Evolutionary conservation across 1,284 basidiomycete genomes (phyloP).

Genomic region (Cryptococcus depauperatus): DNA sequence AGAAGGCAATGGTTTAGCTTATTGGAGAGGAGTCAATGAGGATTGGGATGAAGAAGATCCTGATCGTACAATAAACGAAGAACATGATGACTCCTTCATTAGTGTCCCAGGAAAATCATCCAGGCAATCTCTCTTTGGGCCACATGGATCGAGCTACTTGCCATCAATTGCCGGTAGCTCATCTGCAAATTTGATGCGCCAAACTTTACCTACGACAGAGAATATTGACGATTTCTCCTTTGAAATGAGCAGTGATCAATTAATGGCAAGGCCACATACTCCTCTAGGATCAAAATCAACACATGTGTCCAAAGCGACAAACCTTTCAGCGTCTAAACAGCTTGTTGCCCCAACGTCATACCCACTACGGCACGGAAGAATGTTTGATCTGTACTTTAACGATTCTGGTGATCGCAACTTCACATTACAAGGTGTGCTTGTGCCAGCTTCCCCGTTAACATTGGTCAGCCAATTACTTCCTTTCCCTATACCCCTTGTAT

Average conservation of each 20-base stretch:
- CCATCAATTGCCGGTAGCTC: not conserved
- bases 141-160: not conserved
- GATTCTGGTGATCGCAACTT: constrained; percentile 7
- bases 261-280: constrained; percentile 2
- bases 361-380: constrained; percentile 2
- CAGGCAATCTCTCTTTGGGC: constrained; percentile 3
- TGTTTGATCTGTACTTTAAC: constrained; percentile 25
- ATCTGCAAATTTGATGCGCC: constrained; percentile 23
- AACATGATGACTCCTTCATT: constrained; percentile 26
- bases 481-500: constrained; percentile 21
- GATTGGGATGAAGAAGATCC: constrained; percentile 2
- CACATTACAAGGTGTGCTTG: constrained; percentile 19
- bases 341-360: not conserved
- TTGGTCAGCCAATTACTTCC: constrained; percentile 21
- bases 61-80: constrained; percentile 6
- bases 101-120: constrained; percentile 13
- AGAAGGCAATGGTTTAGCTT: constrained; percentile 20
- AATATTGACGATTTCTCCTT: constrained; percentile 38
- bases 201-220: constrained; percentile 17
- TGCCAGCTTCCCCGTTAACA: constrained; percentile 19
- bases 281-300: constrained; percentile 1
- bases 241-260: constrained; percentile 20
- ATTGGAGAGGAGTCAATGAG: constrained; percentile 26
- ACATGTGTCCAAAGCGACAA: constrained; percentile 1
- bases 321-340: not conserved